Conservation (phyloP, 805 yeast species). For the Spathaspora sp. region DNA sequence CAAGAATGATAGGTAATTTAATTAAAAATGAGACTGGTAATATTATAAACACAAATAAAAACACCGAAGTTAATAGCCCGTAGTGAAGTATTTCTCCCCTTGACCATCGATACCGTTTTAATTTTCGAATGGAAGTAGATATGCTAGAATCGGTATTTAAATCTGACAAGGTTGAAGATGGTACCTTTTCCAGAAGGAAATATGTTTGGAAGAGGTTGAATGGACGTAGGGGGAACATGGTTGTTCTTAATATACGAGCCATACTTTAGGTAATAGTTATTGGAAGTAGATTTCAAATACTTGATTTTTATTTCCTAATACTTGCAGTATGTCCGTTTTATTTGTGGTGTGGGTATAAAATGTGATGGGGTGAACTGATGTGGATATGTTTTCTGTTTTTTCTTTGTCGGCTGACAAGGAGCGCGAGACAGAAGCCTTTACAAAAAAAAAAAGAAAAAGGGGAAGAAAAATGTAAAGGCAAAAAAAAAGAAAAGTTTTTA, state of each 20-base stretch:
- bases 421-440: no score
- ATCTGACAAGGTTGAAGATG: conserved; percentile 47
- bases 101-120: conserved; percentile 42
- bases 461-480: no score
- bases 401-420: no score
- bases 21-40: conserved; percentile 51
- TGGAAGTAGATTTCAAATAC: no score
- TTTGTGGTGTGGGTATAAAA: no score
- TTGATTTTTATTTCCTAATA: neutral
- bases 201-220: conserved; percentile 44
- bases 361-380: no score
- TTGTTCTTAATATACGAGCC: conserved; percentile 3
- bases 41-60: conserved; percentile 54
- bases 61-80: conserved; percentile 47
- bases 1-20: conserved; percentile 36
- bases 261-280: neutral
- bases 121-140: conserved; percentile 33
- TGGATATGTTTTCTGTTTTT: no score
- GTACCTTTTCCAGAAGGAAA: conserved; percentile 53
- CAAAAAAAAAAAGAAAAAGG: no score
- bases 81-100: conserved; percentile 50
- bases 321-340: neutral
- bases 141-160: conserved; percentile 48
- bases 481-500: no score
- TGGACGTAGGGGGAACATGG: conserved; percentile 15